Percentiles rank a stretch among this genome's conserved stretches.
phyloP scores from a whole-genome alignment of 2,329 filamentous ascomycete genomes.

The Pochonia chlamydosporia region DNA sequence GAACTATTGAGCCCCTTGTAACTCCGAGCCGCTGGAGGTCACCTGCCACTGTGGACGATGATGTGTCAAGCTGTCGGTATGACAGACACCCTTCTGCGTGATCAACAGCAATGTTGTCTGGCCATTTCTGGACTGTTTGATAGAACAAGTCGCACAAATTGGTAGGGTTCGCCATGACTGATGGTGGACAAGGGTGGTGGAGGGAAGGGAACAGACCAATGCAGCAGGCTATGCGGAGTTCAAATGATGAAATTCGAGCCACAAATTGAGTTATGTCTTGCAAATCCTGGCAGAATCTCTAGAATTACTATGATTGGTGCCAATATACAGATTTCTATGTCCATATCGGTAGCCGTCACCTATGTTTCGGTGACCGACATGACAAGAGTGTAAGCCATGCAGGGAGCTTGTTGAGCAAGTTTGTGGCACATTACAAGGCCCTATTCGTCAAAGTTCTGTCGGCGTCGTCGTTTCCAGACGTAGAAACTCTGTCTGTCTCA shows the following conservation, averaged over 20 bases:
- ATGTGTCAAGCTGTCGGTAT: background rate
- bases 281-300: background rate
- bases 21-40: background rate
- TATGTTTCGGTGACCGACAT: too few species aligned
- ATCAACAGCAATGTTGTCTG: slow-evolving; percentile 4
- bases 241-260: background rate
- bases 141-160: slow-evolving; percentile 4
- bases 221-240: background rate
- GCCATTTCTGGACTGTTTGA: background rate
- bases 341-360: too few species aligned
- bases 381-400: too few species aligned
- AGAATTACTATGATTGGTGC: background rate
- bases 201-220: too few species aligned
- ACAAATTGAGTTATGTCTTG: background rate
- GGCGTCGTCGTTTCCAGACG: too few species aligned
- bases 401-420: too few species aligned
- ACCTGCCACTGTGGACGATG: background rate
- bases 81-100: slow-evolving; percentile 6
- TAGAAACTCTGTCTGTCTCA: too few species aligned
- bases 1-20: background rate
- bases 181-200: too few species aligned
- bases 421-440: too few species aligned
- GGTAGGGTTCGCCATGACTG: background rate
- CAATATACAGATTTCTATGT: background rate
- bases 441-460: too few species aligned